Evolutionary conservation across 805 yeast genomes (phyloP).

Genomic region (Lipomyces chichibuensis): DNA sequence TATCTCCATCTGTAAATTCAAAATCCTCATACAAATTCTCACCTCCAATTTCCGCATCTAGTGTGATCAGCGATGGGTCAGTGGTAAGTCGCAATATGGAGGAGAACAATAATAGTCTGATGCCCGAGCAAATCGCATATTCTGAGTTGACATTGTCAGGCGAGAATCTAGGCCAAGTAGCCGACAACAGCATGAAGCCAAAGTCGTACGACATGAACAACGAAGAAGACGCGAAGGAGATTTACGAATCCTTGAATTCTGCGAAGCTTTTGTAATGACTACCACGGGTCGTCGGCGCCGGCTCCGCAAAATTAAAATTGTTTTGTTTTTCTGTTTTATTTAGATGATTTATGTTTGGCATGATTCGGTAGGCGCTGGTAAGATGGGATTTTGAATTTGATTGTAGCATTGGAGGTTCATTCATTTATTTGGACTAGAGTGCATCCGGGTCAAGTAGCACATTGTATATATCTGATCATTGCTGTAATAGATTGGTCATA

Average conservation of each 20-base stretch:
- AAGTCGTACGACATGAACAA: constrained; percentile 14
- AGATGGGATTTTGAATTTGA: not conserved
- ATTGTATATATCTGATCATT: too few relatives aligned
- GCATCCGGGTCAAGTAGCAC: too few relatives aligned
- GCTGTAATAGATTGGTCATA: too few relatives aligned
- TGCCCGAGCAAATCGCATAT: not conserved
- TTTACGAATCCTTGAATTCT: constrained; percentile 5
- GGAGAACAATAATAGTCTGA: not conserved
- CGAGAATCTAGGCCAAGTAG: not conserved
- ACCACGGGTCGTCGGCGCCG: not conserved
- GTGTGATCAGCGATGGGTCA: not conserved
- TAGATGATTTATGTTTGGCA: not conserved
- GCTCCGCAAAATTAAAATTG: not conserved
- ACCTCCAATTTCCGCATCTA: not conserved
- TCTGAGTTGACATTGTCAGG: not conserved
- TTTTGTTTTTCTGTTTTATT: not conserved
- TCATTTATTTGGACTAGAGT: not conserved
- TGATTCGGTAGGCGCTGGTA: not conserved
- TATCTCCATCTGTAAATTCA: not conserved
- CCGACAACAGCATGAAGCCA: not conserved
- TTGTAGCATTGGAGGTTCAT: not conserved
- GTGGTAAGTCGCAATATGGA: not conserved
- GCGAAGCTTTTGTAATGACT: not conserved
- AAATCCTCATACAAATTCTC: not conserved
- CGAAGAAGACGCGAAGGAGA: constrained; percentile 17